Evolutionary conservation across 2,329 filamentous ascomycete genomes (phyloP), one percentile per base, ranked within the genome.

Genomic region (Colletotrichum graminicola): DNA sequence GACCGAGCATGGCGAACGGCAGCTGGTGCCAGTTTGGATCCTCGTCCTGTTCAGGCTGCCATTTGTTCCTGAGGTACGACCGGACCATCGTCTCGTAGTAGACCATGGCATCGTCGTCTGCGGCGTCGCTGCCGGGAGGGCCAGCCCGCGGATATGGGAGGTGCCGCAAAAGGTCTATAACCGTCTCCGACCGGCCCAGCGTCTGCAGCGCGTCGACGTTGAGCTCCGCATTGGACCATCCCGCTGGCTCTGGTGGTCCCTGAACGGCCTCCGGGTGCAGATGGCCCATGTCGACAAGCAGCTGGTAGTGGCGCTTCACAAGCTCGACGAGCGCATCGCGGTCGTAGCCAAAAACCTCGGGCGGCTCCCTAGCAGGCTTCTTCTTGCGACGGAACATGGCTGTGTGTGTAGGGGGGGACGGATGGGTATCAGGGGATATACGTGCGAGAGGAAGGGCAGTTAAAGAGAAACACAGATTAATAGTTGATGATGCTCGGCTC

Each of bases 81-180:
- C 59, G 32, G 2, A 36, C 57, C 49, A 26, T 61, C 14, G 67
- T 67, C 34, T 56, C 56, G 6, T 56, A 62, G 56, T 59, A 67
- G 41, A 71, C 49, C 39, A 26, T 41, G 18, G 57, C 57, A 29
- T 67, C 65, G 49, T 55, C 29, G 49, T 16, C 36, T 29, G 36
- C 65, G 1, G 29, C 65, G 49, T 49, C 65, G 10, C 23, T 62
- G 14, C 57, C n/a, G 39, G 65, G 57, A 21, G 60, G 26, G 12
- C 52, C 54, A 14, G 62, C 47, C 26, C 51, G 14, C 18, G 62
- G 63, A 39, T 71, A 67, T 41, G 67, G 67, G 21, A 71, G 26
- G 29, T 67, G 63, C 49, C 63, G 63, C n/a, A 67, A 21, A 10
- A 71, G 56, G 51, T 71, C 67, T n/a, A 67, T 67, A 23, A 67